Base-by-base conservation (phyloP, 441 rosid species). In the Melastoma candidum region DNA sequence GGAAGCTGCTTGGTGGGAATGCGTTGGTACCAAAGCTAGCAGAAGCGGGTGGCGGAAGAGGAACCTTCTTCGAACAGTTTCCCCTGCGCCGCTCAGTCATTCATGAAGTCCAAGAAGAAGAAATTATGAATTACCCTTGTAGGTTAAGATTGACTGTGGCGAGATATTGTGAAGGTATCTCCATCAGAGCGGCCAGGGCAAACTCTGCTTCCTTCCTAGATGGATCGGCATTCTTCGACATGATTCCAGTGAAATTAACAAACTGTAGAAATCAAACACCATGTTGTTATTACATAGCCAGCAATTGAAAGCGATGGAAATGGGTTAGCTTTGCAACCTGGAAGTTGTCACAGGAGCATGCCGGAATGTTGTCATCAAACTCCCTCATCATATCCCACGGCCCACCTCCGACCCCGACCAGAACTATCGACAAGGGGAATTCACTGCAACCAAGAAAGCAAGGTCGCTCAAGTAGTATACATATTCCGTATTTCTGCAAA, bases 341-440 rank as follows among this genome's bases (percentile, higher is more conserved):
- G 53, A 62, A 62, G 47, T 62, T 62, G 43, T 62, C 66, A 17
- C 54, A 62, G 27, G 54, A 48, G n/a, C 66, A 43, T 1, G 66
- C 26, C 10, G 66, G 66, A 12, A 62, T 62, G 48, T 62, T 62
- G 26, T 62, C 66, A 49, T 62, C 66, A 3, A 62, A 62, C 27
- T 62, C 60, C 48, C 39, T 54, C 66, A 62, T 62, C 49, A 62
- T 49, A 44, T 62, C 66, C 66, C 66, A 62, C 10, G 66, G 59
- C 49, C 66, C 66, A 4, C 54, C 66, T 41, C 66, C 59, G 7
- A 62, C 66, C 27, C 66, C 66, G n/a, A 62, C 66, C 17, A 62
- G 24, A 48, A 62, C 49, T 4, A 62, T 62, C 2, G 66, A 62
- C 7, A 62, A 32, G 41, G 66, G 66, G 45, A 36, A 54, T 5